Conservation (phyloP, 2,329 filamentous ascomycete genomes). For the Sporothrix luriei region DNA sequence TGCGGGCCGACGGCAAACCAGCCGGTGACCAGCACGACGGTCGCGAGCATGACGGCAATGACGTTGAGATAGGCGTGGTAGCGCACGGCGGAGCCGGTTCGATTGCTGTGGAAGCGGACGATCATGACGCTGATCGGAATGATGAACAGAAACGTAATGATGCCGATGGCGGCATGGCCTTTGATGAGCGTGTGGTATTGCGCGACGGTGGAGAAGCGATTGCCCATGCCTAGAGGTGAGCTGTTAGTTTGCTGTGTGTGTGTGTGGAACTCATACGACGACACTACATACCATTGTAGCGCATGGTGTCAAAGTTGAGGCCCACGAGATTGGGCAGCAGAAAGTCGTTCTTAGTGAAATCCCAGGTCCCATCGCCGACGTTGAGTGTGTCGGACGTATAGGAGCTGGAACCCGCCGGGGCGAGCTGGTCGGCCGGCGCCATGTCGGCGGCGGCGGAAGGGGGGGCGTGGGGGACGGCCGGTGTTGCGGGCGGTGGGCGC, state of each 20-base stretch:
- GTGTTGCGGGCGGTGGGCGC: neutral
- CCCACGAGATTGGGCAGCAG: constrained; percentile 75
- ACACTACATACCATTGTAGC: constrained; percentile 72
- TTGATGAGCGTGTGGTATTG: constrained; percentile 72
- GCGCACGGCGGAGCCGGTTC: constrained; percentile 63
- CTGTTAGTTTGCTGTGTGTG: neutral
- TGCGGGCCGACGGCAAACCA: constrained; percentile 76
- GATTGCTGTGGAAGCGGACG: constrained; percentile 69
- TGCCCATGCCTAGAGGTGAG: constrained; percentile 74
- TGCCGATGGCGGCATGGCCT: constrained; percentile 72
- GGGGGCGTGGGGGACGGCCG: neutral
- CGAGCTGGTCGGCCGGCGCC: constrained; percentile 64
- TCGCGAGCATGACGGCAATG: constrained; percentile 66
- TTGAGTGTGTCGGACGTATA: constrained; percentile 74
- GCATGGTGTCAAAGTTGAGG: constrained; percentile 78
- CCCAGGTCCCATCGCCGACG: constrained; percentile 84
- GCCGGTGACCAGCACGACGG: constrained; percentile 72
- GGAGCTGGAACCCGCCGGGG: constrained; percentile 69
- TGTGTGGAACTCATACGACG: too few species aligned
- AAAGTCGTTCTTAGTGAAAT: constrained; percentile 74
- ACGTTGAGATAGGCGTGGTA: constrained; percentile 76
- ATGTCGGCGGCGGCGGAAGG: constrained; percentile 52
- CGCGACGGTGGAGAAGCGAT: constrained; percentile 69
- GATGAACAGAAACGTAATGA: constrained; percentile 72
- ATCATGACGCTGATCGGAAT: constrained; percentile 74